Percentiles rank a stretch among this genome's conserved stretches.
Evolutionary conservation across 345 rosid species (phyloP).

Genomic region (Salix suchowensis): DNA sequence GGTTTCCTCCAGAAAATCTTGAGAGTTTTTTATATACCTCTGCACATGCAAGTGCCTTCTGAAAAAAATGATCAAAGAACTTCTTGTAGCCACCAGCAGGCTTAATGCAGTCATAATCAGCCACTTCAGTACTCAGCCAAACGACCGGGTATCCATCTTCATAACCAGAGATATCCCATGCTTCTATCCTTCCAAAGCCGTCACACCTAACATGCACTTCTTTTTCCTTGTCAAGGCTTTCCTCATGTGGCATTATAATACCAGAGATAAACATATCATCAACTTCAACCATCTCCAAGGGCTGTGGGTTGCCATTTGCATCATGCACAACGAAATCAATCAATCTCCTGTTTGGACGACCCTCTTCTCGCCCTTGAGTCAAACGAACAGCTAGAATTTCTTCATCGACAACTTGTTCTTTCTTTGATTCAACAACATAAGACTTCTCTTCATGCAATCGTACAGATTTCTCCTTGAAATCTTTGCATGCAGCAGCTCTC

Average conservation of each 20-base stretch:
- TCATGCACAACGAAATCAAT: constrained; percentile 25
- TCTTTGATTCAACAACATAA: constrained; percentile 44
- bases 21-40: constrained; percentile 27
- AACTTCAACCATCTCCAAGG: constrained; percentile 30
- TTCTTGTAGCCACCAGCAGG: constrained; percentile 23
- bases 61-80: constrained; percentile 17
- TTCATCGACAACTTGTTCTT: constrained; percentile 39
- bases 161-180: constrained; percentile 27
- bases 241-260: constrained; percentile 19
- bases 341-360: constrained; percentile 20
- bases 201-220: constrained; percentile 21
- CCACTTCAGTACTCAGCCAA: constrained; percentile 27
- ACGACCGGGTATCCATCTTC: constrained; percentile 29
- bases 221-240: constrained; percentile 6
- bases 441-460: constrained; percentile 36
- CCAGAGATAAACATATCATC: constrained; percentile 25
- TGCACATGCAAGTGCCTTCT: constrained; percentile 20
- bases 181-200: constrained; percentile 30
- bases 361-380: constrained; percentile 16
- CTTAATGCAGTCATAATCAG: constrained; percentile 26
- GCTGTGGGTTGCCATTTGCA: constrained; percentile 16
- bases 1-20: constrained; percentile 23
- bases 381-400: constrained; percentile 31
- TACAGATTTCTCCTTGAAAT: constrained; percentile 58
- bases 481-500: constrained; percentile 71